Evolutionary conservation across 495 filamentous ascomycete species (phyloP), one percentile per base, ranked within the genome.

Genomic region (Penicillium fimorum): DNA sequence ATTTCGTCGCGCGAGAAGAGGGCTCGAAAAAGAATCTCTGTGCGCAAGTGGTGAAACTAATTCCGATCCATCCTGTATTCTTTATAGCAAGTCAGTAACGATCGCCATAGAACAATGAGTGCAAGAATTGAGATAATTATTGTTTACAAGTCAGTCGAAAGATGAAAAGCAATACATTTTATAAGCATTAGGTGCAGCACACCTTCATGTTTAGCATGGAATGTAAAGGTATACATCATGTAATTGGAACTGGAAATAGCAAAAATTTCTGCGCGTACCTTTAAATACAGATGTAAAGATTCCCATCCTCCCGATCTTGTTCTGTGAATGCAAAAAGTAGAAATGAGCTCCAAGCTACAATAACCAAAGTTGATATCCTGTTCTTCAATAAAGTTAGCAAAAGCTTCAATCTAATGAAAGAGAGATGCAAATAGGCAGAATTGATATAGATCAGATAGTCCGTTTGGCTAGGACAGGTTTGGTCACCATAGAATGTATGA

Each of bases 171-270:
- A 81, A 75, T 83, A 87, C 77, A 83, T 82, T 80, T 78, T 72
- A 76, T 79, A 84, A 89, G 85, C 85, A 92, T 85, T 79, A 82
- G 75, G 67, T 70, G 71, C 66, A 76, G 68, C 57, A 57, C 75
- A 75, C 74, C 83, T 88, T 96, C 89, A 85, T 90, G 74, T 79
- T 91, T 92, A 92, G 89, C 89, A 92, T 92, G 89, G 88, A 91
- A 88, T 82, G 84, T 79, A 77, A 52, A 48, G 79, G 71, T 76
- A 78, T 71, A 82, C 85, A 88, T 91, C 88, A 90, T 79, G 72
- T 75, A 64, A 72, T 54, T 54, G 42, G 27, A 47, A 47, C 24
- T 54, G 30, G 38, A 47, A 47, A 38, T 47, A 54, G 18, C 30
- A 54, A 38, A 54, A 54, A 47, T 11, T 46, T 38, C 20, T 46